A percentile compares a stretch with the other conserved stretches of the same genome.
Conservation (phyloP, 1,284 basidiomycete species). For the Tilletia walkeri region DNA sequence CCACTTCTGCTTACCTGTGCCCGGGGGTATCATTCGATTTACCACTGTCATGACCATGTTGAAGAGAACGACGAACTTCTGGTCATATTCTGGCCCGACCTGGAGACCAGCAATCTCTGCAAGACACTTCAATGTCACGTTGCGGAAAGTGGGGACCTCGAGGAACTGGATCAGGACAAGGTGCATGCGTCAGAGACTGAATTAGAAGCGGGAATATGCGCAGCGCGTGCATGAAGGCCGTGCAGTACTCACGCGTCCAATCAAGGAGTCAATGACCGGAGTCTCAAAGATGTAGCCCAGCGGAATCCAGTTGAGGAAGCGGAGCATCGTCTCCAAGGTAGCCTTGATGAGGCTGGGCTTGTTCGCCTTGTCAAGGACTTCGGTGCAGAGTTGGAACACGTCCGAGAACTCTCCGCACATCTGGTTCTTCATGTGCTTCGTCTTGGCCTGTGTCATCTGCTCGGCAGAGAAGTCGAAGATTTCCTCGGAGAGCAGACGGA, state of each 20-base stretch:
- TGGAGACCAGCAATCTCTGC: conserved; percentile 84
- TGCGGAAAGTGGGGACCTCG: conserved; percentile 94
- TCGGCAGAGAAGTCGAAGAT: conserved; percentile 99
- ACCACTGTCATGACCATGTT: conserved; percentile 63
- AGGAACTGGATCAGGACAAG: conserved; percentile 68
- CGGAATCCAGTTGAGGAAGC: conserved; percentile 99
- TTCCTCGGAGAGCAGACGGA: conserved; percentile 95
- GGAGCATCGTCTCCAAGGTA: conserved; percentile 89
- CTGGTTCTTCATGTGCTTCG: conserved; percentile 88
- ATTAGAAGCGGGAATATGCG: too few species aligned
- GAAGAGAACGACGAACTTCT: conserved; percentile 96
- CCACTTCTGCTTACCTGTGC: conserved; percentile 63
- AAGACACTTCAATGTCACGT: conserved; percentile 93
- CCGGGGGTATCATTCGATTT: conserved; percentile 63
- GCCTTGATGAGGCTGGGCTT: conserved; percentile 93
- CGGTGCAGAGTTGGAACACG: conserved; percentile 59
- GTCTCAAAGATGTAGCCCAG: conserved; percentile 99
- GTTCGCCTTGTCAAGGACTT: conserved; percentile 95
- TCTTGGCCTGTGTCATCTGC: conserved; percentile 98
- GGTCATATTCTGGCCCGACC: conserved; percentile 97
- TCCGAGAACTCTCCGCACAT: conserved; percentile 56
- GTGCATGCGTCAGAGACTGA: too few species aligned
- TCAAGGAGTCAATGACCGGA: conserved; percentile 88
- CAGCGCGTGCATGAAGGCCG: too few species aligned
- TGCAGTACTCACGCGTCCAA: conserved; percentile 61